Conservation (phyloP, 2,329 filamentous ascomycete genomes). For the Leptographium radiaticola region DNA sequence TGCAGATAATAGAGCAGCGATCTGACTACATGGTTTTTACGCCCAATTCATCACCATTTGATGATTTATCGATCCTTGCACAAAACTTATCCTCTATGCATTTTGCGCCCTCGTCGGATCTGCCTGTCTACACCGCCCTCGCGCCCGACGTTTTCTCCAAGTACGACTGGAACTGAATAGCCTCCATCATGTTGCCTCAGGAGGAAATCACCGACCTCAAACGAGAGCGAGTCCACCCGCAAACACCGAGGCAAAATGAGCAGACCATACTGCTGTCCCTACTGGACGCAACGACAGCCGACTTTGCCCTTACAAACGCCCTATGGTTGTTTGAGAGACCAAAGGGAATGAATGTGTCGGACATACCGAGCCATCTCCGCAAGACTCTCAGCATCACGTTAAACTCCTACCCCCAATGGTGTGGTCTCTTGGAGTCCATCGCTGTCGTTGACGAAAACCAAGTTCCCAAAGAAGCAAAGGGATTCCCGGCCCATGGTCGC, state of each 20-base stretch:
- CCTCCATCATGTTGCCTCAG: neutral
- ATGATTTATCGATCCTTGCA: too few relatives aligned
- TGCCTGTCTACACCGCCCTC: too few relatives aligned
- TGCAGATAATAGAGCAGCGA: too few relatives aligned
- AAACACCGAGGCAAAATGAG: neutral
- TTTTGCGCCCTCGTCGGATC: too few relatives aligned
- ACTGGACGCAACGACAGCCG: slow-evolving; percentile 2
- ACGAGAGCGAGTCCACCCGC: slow-evolving; percentile 3
- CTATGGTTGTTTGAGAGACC: slow-evolving; percentile 1
- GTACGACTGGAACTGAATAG: too few relatives aligned
- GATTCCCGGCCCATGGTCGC: slow-evolving; percentile 1
- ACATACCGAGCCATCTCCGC: slow-evolving; percentile 1
- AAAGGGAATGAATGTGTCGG: neutral
- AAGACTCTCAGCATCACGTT: neutral
- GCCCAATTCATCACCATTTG: too few relatives aligned
- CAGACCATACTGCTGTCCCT: neutral
- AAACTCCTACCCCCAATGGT: slow-evolving; percentile 1
- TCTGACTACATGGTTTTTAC: too few relatives aligned
- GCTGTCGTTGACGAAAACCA: neutral
- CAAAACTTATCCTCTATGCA: too few relatives aligned
- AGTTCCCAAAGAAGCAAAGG: neutral
- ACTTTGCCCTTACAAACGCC: slow-evolving; percentile 1
- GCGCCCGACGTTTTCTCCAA: too few relatives aligned
- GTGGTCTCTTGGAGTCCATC: neutral
- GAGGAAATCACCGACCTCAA: neutral